Evolutionary conservation across 139 green algal genomes (phyloP), one percentile per base, ranked within the genome.

Genomic region (Mychonastes homosphaera): DNA sequence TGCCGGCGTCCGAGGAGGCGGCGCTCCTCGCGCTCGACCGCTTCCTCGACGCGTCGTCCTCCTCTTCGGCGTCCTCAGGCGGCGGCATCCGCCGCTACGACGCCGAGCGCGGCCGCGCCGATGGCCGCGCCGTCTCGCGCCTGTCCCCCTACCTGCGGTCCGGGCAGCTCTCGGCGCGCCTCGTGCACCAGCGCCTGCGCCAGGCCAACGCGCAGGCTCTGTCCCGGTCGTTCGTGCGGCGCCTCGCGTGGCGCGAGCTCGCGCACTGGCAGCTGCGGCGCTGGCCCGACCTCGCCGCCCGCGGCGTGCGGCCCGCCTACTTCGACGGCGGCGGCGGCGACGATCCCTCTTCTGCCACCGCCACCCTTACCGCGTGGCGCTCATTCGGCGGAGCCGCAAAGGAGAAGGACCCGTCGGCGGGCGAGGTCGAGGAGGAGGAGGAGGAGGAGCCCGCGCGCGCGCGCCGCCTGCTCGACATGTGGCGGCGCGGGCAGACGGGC

Each of bases 251-350:
- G 78, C 56, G 81, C 0, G 81, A 89, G 50, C 66, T 89, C 28
- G 74, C 78, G 4, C 85, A 86, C 72, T 89, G 81, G 81, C 71
- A 81, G 72, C 73, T 89, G 51, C 48, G 78, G 50, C 73, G 81
- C 58, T 86, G 75, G 75, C 79, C 79, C 13, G 1, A 48, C 49
- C 75, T 85, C 71, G 13, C 63, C 16, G 48, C 29, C 13, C 16
- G 73, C 24, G 69, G 71, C 55, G 77, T 85, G 15, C 58, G 78
- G 3, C 4, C 26, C 2, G 19, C 26, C n/a, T 79, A 81, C 49
- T n/a, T n/a, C n/a, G n/a, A n/a, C n/a, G n/a, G n/a, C n/a, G n/a
- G n/a, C n/a, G n/a, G n/a, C n/a, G n/a, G n/a, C n/a, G n/a, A n/a
- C n/a, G n/a, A n/a, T n/a, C n/a, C n/a, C n/a, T n/a, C n/a, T n/a